phyloP scores from a whole-genome alignment of 2,329 filamentous ascomycete genomes.

The Graphilbum fragrans region DNA sequence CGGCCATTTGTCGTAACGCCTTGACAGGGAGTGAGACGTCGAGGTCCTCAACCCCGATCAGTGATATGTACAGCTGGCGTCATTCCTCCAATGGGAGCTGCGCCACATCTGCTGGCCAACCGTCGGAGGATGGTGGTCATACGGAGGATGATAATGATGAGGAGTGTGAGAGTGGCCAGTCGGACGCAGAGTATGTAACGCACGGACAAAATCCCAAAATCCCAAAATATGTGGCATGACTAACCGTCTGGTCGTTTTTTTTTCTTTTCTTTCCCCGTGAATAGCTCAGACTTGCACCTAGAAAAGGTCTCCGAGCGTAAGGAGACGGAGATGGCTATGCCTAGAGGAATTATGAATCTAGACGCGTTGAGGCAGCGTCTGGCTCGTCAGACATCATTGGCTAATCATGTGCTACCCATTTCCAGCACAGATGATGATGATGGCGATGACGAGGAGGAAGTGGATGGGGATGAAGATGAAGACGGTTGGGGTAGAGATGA shows the following conservation, averaged over 20 bases:
- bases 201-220: too few relatives aligned
- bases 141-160: slow-evolving; percentile 3
- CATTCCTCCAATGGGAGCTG: slow-evolving; percentile 8
- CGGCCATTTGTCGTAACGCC: neutral
- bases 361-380: slow-evolving; percentile 1
- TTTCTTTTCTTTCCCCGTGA: too few relatives aligned
- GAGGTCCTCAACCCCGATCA: slow-evolving; percentile 9
- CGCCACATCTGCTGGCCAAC: slow-evolving; percentile 7
- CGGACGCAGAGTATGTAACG: slow-evolving; percentile 9
- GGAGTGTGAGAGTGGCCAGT: neutral
- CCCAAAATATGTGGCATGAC: neutral
- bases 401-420: neutral
- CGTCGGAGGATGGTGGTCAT: slow-evolving; percentile 3
- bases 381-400: too few relatives aligned
- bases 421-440: neutral
- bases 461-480: slow-evolving; percentile 8
- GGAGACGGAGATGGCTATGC: slow-evolving; percentile 1
- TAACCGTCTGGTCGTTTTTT: too few relatives aligned
- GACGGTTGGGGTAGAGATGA: slow-evolving; percentile 13
- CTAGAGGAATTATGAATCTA: neutral
- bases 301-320: too few relatives aligned
- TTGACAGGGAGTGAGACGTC: slow-evolving; percentile 8
- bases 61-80: slow-evolving; percentile 8
- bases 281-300: too few relatives aligned
- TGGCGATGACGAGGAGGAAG: slow-evolving; percentile 7